A percentile compares a stretch with the other conserved stretches of the same genome.
Evolutionary conservation across 2,329 filamentous ascomycete genomes (phyloP).

Genomic region (Colletotrichum truncatum): DNA sequence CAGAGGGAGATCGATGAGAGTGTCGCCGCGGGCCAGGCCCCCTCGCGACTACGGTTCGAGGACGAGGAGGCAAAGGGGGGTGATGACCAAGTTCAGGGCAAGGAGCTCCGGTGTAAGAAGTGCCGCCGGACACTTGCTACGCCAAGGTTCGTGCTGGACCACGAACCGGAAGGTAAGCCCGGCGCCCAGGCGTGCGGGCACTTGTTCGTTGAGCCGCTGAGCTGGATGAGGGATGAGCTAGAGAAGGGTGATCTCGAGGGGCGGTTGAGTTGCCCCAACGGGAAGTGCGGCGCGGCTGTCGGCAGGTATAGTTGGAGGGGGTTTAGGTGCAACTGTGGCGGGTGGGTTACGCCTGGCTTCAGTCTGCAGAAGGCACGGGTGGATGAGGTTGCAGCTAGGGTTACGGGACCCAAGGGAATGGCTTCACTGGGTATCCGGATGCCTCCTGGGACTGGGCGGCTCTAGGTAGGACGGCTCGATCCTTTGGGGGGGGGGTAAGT

Average conservation of each 20-base stretch:
- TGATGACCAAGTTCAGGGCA: conserved; percentile 35
- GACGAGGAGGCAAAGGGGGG: conserved; percentile 65
- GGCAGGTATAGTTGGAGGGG: conserved; percentile 98
- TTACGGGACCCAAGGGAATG: conserved; percentile 31
- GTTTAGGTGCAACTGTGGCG: conserved; percentile 88
- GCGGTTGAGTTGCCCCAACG: conserved; percentile 82
- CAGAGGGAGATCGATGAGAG: conserved; percentile 63
- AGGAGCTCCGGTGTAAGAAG: conserved; percentile 87
- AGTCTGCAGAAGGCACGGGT: conserved; percentile 84
- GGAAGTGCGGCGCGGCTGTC: conserved; percentile 81
- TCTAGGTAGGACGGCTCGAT: too few relatives aligned
- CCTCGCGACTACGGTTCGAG: conserved; percentile 84
- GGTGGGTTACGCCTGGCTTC: conserved; percentile 92
- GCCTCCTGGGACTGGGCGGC: conserved; percentile 54
- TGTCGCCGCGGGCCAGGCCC: conserved; percentile 79
- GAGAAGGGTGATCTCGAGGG: conserved; percentile 85
- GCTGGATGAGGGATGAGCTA: conserved; percentile 91
- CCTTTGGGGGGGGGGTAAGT: neutral
- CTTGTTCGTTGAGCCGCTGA: conserved; percentile 89
- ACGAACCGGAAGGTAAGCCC: conserved; percentile 49
- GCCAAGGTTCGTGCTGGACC: conserved; percentile 71
- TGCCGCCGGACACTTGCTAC: conserved; percentile 76
- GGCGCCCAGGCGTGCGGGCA: conserved; percentile 71
- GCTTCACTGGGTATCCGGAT: conserved; percentile 59
- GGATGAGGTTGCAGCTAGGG: conserved; percentile 67